phyloP scores from a whole-genome alignment of 2,329 filamentous ascomycete genomes.

The Cytospora piceicola region DNA sequence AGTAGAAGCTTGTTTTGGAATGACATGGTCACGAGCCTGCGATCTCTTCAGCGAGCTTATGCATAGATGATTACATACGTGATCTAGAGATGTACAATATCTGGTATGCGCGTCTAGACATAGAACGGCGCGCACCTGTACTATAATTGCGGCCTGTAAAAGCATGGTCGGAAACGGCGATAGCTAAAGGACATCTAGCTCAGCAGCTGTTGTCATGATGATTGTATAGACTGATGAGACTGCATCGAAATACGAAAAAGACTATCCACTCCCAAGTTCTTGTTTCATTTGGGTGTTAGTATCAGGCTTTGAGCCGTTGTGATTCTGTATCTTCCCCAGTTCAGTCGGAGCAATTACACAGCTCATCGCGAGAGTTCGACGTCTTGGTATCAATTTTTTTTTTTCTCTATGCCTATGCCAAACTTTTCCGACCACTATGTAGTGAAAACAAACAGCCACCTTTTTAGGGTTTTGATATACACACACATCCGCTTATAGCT shows the following conservation, averaged over 20 bases:
- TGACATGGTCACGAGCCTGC: background rate
- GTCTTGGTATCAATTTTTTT: slow-evolving; percentile 25
- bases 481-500: slow-evolving; percentile 59
- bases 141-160: slow-evolving; percentile 13
- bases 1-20: slow-evolving; percentile 9
- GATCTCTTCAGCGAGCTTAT: background rate
- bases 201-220: slow-evolving; percentile 15
- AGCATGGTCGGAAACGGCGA: slow-evolving; percentile 1
- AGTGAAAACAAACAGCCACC: background rate
- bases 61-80: slow-evolving; percentile 13
- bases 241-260: slow-evolving; percentile 7
- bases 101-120: slow-evolving; percentile 6
- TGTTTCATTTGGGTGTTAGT: background rate
- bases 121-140: slow-evolving; percentile 25
- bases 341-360: background rate
- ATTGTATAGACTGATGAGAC: slow-evolving; percentile 17
- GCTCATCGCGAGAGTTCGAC: background rate
- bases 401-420: slow-evolving; percentile 20
- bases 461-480: background rate
- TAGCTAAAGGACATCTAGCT: background rate
- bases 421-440: background rate
- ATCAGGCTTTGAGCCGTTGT: background rate
- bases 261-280: slow-evolving; percentile 17
- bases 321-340: background rate
- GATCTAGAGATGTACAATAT: slow-evolving; percentile 27